Evolutionary conservation across 345 rosid genomes (phyloP).

Genomic region (Citrus australasica): DNA sequence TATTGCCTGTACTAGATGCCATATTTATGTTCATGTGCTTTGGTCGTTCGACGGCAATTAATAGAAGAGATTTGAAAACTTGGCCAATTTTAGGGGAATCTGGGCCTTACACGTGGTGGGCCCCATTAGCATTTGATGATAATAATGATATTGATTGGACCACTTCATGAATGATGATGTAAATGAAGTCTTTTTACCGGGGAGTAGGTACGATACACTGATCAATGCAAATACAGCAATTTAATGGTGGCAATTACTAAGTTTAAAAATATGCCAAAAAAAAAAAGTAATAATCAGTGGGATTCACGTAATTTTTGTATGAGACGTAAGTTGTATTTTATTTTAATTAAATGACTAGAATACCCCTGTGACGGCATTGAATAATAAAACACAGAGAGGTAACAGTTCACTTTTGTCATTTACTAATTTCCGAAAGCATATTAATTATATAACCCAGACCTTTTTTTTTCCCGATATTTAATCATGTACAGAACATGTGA

Average conservation of each 20-base stretch:
- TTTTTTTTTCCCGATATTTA: neutral
- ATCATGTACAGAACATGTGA: conserved; percentile 13
- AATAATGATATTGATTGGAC: neutral
- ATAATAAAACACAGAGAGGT: neutral
- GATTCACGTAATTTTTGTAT: too few relatives aligned
- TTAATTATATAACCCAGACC: too few relatives aligned
- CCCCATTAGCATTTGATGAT: neutral
- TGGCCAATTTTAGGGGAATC: neutral
- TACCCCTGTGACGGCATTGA: neutral
- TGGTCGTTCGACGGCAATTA: neutral
- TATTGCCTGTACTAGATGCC: too few relatives aligned
- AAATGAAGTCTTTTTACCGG: neutral
- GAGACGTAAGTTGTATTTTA: neutral
- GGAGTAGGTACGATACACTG: fast-evolving
- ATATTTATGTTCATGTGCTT: neutral
- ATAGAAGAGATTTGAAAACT: neutral
- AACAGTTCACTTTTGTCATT: neutral
- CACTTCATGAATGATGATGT: neutral
- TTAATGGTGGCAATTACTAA: too few relatives aligned
- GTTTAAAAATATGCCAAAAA: too few relatives aligned
- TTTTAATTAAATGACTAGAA: neutral
- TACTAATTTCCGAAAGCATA: neutral
- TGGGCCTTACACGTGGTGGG: conserved; percentile 4
- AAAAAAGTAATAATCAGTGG: too few relatives aligned
- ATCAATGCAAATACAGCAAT: too few relatives aligned